Conservation (phyloP, 192 early-diverging fungal species). For the Backusella liffmaniae region DNA sequence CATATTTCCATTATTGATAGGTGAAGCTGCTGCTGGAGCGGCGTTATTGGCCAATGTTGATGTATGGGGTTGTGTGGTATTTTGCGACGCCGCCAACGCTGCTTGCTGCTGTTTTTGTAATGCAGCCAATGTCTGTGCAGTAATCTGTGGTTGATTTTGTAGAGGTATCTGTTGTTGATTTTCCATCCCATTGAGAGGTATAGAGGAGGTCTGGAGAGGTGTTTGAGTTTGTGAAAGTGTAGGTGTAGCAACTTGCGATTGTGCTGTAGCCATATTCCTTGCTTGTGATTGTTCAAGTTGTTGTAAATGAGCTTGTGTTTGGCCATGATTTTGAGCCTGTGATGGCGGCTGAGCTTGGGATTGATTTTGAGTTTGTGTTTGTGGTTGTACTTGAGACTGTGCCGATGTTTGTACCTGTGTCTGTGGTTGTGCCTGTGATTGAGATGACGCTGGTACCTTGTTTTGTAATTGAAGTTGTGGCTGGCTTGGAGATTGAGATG, state of each 20-base stretch:
- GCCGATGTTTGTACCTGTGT: slow-evolving; percentile 9
- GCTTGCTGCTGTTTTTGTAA: slow-evolving; percentile 16
- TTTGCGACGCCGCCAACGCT: neutral
- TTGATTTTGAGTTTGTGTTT: slow-evolving; percentile 10
- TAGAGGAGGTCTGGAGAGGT: neutral
- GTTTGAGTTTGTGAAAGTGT: slow-evolving; percentile 14
- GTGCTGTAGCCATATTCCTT: neutral
- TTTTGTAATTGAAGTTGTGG: neutral
- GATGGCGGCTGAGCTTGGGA: neutral
- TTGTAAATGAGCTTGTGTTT: slow-evolving; percentile 11
- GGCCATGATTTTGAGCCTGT: slow-evolving; percentile 14
- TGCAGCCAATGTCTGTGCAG: slow-evolving; percentile 16
- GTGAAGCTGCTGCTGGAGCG: neutral
- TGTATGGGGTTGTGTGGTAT: neutral
- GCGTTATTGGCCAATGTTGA: neutral
- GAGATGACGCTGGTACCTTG: neutral
- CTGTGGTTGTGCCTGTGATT: neutral
- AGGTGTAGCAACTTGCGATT: slow-evolving; percentile 10
- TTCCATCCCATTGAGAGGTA: neutral
- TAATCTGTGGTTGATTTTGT: slow-evolving; percentile 9
- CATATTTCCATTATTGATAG: neutral
- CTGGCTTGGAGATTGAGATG: neutral
- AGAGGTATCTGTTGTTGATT: slow-evolving; percentile 10
- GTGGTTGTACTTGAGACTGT: slow-evolving; percentile 27
- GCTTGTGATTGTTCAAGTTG: slow-evolving; percentile 1